Evolutionary conservation across 306 rosid genomes (phyloP).

Genomic region (Arachis stenosperma): DNA sequence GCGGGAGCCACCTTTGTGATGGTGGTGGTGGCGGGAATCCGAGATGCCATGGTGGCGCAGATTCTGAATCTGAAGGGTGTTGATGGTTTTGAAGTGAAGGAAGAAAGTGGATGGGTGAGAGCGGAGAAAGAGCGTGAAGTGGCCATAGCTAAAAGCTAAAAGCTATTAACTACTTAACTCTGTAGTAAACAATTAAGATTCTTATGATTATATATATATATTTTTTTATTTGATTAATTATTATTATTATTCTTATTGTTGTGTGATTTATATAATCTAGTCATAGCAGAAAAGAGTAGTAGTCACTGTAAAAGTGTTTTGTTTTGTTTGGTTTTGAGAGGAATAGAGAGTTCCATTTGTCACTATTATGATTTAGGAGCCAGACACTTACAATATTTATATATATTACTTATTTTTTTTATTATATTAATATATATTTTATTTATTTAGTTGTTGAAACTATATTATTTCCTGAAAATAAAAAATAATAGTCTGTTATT

Average conservation of each 20-base stretch:
- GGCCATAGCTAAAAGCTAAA: constrained; percentile 40
- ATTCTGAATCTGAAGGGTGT: constrained; percentile 26
- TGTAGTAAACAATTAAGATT: no score
- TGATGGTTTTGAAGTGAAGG: neutral
- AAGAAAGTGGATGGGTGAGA: constrained; percentile 18
- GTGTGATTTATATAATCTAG: no score
- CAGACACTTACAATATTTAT: neutral
- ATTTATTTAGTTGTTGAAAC: no score
- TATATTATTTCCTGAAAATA: no score
- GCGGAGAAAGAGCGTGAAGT: constrained; percentile 37
- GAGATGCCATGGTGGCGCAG: constrained; percentile 40
- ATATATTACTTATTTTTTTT: no score
- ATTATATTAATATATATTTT: no score
- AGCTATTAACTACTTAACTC: no score
- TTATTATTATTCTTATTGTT: no score
- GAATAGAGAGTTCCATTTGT: neutral
- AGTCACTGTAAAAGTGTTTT: neutral
- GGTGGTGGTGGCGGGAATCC: constrained; percentile 27
- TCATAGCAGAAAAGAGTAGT: neutral
- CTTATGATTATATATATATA: no score
- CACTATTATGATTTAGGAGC: neutral
- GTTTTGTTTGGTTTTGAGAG: neutral
- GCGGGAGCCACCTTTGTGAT: constrained; percentile 64
- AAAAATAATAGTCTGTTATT: no score
- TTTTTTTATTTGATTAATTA: no score